Evolutionary conservation across 441 rosid genomes (phyloP).

Genomic region (Rhodomyrtus psidioides): DNA sequence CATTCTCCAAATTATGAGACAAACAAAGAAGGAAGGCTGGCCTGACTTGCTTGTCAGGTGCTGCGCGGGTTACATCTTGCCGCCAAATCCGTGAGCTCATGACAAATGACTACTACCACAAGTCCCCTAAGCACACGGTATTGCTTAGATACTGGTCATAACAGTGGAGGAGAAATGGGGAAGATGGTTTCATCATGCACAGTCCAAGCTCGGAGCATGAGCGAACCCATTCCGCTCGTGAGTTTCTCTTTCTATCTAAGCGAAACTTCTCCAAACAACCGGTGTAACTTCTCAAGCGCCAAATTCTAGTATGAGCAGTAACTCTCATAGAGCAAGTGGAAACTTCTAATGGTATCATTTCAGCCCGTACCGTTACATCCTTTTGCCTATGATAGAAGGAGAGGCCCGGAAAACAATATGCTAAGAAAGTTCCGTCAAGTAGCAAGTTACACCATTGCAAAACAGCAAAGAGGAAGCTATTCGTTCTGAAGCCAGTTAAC

Average conservation of each 20-base stretch:
- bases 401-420: background rate
- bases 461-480: background rate
- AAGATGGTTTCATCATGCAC: background rate
- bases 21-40: too few species aligned
- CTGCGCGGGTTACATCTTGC: too few species aligned
- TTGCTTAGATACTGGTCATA: background rate
- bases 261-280: background rate
- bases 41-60: too few species aligned
- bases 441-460: background rate
- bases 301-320: background rate
- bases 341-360: background rate
- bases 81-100: too few species aligned
- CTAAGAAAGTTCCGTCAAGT: background rate
- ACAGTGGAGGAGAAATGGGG: background rate
- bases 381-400: background rate
- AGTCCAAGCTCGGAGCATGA: background rate
- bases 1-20: too few species aligned
- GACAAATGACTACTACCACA: background rate
- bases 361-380: background rate
- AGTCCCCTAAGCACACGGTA: background rate
- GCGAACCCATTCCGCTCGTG: background rate
- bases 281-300: background rate
- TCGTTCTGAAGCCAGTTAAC: background rate
- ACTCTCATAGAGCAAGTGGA: background rate
- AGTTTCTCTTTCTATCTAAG: background rate